These are phyloP conservation scores for Hypocrella siamensis DNA, from an alignment of 2,329 filamentous ascomycete species.

Conservation along the genomic window DNA sequence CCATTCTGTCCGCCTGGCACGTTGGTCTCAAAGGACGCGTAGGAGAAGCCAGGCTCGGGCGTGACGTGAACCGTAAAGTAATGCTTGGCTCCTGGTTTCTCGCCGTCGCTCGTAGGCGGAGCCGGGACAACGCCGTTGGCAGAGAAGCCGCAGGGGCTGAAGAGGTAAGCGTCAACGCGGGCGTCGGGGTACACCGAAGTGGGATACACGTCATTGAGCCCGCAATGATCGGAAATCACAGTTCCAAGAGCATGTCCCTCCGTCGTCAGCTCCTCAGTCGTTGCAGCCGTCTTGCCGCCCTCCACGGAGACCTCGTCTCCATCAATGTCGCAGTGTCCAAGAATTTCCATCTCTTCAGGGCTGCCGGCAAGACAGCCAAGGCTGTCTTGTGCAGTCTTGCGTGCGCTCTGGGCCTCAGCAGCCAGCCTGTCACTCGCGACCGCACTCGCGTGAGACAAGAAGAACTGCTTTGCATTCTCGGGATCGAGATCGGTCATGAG, in stretches of 20 bases:
- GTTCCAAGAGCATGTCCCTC: slow-evolving; percentile 90
- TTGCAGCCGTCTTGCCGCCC: slow-evolving; percentile 23
- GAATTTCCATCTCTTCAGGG: slow-evolving; percentile 60
- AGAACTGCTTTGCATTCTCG: slow-evolving; percentile 56
- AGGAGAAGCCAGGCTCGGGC: slow-evolving; percentile 91
- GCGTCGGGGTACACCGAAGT: slow-evolving; percentile 78
- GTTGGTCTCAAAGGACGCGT: slow-evolving; percentile 96
- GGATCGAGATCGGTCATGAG: slow-evolving; percentile 58
- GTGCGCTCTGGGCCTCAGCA: slow-evolving; percentile 48
- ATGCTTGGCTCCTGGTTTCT: slow-evolving; percentile 42
- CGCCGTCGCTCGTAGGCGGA: slow-evolving; percentile 27
- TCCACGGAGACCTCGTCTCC: slow-evolving; percentile 37
- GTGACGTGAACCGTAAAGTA: slow-evolving; percentile 99
- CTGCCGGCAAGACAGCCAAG: slow-evolving; percentile 40
- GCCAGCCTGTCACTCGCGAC: slow-evolving; percentile 71
- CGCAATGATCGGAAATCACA: slow-evolving; percentile 79
- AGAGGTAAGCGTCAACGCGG: slow-evolving; percentile 88
- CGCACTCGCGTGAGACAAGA: slow-evolving; percentile 61
- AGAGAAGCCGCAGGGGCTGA: slow-evolving; percentile 92
- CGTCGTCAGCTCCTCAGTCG: slow-evolving; percentile 63
- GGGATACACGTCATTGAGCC: slow-evolving; percentile 79
- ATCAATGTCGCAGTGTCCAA: slow-evolving; percentile 50
- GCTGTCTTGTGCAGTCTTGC: slow-evolving; percentile 41
- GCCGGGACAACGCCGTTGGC: slow-evolving; percentile 91
- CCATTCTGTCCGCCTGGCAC: slow-evolving; percentile 81